Base-by-base conservation (phyloP, 345 rosid species). In the Hibiscus trionum region DNA sequence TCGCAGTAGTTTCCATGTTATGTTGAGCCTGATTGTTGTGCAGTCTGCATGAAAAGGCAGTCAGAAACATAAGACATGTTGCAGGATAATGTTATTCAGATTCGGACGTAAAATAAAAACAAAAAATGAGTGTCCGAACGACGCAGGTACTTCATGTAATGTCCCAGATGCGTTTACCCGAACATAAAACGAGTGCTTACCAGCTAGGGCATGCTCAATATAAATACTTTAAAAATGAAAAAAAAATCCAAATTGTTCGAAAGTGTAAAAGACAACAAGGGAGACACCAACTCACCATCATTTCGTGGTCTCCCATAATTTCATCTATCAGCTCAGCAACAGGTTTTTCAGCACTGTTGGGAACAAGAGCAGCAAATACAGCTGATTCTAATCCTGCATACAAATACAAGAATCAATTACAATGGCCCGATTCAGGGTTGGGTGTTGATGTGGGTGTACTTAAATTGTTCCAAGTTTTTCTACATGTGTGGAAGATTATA, bases 231-330 rank as follows among this genome's bases (percentile, higher is more conserved):
- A 19, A 56, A 17, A 16, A 11, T 12, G 15, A 47, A 47, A 47
- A 47, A 47, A 11, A 47, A 47, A 47, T 47, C n/a, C 4, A 2
- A 47, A 10, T 47, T 11, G 4, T 46, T 46, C 0, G 56, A 5
- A 59, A 12, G 66, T 10, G 3, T 0, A 39, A 42, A 26, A 64
- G 69, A 10, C 31, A 17, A 26, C 68, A 19, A 65, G 16, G 69
- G 69, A 19, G 44, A 42, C 69, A 65, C 33, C 53, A 21, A 65
- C 90, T 88, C 75, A 91, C 97, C 89, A 94, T 39, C 85, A 85
- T 84, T 81, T 93, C 97, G 70, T 93, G 95, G 79, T 93, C 98
- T 17, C 90, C 98, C 91, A 90, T 85, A 69, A 94, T 86, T 75
- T 91, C 96, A 60, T 94, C 95, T 60, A 85, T 84, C 72, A 94